Percentiles rank a stretch among this genome's conserved stretches.
phyloP scores from a whole-genome alignment of 768 basidiomycete genomes.

The Xerocomus spinulosus region DNA sequence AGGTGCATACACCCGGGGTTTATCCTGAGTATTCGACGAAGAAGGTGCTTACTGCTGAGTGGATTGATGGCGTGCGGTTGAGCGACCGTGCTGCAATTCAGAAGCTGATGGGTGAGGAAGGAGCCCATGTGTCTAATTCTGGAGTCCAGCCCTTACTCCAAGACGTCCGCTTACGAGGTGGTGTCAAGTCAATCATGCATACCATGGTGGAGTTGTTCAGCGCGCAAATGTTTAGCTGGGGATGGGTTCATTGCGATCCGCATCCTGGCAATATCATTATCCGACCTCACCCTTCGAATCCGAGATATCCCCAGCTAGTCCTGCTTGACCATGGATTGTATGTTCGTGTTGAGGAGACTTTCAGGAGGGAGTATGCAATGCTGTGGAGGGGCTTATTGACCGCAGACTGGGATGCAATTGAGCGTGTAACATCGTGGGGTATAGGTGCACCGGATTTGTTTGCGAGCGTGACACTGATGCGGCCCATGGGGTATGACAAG shows the following conservation, averaged over 20 bases:
- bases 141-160: slow-evolving; percentile 9
- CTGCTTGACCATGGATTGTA: slow-evolving; percentile 93
- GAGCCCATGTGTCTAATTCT: neutral
- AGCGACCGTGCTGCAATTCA: slow-evolving; percentile 58
- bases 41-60: slow-evolving; percentile 79
- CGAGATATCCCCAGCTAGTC: slow-evolving; percentile 55
- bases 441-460: slow-evolving; percentile 67
- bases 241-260: slow-evolving; percentile 80
- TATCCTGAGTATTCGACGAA: slow-evolving; percentile 69
- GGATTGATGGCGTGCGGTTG: slow-evolving; percentile 74
- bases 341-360: slow-evolving; percentile 60
- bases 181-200: slow-evolving; percentile 67
- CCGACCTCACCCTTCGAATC: slow-evolving; percentile 38
- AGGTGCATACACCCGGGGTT: slow-evolving; percentile 76
- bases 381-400: slow-evolving; percentile 69
- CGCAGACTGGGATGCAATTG: slow-evolving; percentile 50
- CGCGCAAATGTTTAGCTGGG: slow-evolving; percentile 89
- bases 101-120: slow-evolving; percentile 50
- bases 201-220: slow-evolving; percentile 85
- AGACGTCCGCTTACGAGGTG: slow-evolving; percentile 47
- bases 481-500: slow-evolving; percentile 43
- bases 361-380: slow-evolving; percentile 70
- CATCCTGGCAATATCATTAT: slow-evolving; percentile 78
- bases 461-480: slow-evolving; percentile 69
- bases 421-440: slow-evolving; percentile 56